Base-by-base conservation (phyloP, 495 filamentous ascomycete species). In the Daldinia concentrica region DNA sequence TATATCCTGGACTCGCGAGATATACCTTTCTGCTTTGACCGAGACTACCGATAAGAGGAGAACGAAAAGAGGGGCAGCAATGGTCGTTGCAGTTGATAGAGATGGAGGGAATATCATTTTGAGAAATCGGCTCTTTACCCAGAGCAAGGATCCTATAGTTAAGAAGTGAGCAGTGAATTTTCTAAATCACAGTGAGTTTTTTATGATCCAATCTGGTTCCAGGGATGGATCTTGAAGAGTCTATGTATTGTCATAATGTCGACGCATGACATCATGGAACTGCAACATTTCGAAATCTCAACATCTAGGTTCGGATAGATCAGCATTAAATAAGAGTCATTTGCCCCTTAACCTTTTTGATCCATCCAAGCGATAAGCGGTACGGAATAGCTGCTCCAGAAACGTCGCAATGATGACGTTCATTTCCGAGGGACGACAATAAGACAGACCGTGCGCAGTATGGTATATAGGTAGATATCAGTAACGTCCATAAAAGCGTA, bases 1-100 rank as follows among this genome's bases (percentile, higher is more conserved):
- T 63, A 87, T 85, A 6, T 71, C 59, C 15, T 52, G 43, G 11
- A 74, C 19, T 19, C 36, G n/a, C 24, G 32, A n/a, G n/a, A 4
- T n/a, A 34, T 45, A 5, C 14, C 19, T 34, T 34, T 68, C 54
- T 30, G 59, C 66, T 1, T 36, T 54, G n/a, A 37, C 56, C 4
- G 29, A 51, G 39, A 34, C 30, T 6, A 30, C 24, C 8, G 48
- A 24, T 27, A 64, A 8, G 9, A 68, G 26, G 24, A 60, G 45
- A 39, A 22, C 15, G 11, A 9, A 48, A 51, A 72, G 14, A 26
- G 51, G 22, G 34, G 64, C 11, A 55, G 22, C 26, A 2, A 58
- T 19, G 14, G 22, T 27, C 0, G 22, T 6, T 15, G n/a, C 41
- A 26, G 11, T 24, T 3, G 60, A 43, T 41, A 50, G 5, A 27